Evolutionary conservation across 805 yeast species (phyloP).

Genomic region (Candida boidinii): DNA sequence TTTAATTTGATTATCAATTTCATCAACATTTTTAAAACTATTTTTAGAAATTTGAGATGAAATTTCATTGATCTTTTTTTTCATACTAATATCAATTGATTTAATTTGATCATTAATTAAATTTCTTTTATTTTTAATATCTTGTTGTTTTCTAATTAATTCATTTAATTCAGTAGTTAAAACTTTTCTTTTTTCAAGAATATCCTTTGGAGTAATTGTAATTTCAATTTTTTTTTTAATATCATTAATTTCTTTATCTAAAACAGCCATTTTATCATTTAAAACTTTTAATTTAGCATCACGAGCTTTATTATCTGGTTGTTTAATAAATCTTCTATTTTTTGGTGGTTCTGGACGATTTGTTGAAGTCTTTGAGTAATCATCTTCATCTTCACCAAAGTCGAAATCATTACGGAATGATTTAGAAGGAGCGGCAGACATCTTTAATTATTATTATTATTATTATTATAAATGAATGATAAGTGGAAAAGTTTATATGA

Average conservation of each 20-base stretch:
- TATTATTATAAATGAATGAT: no score
- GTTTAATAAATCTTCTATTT: constrained; percentile 50
- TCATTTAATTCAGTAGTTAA: constrained; percentile 37
- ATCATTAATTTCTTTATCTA: constrained; percentile 45
- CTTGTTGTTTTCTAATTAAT: constrained; percentile 30
- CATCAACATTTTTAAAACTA: constrained; percentile 57
- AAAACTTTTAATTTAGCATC: constrained; percentile 49
- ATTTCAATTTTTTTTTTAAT: constrained; percentile 47
- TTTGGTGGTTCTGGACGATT: constrained; percentile 17
- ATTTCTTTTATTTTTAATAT: constrained; percentile 24
- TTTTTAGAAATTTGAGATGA: constrained; percentile 63
- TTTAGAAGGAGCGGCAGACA: no score
- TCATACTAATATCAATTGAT: constrained; percentile 57
- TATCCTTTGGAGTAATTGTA: constrained; percentile 40
- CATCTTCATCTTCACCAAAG: no score
- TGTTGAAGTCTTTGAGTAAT: no score
- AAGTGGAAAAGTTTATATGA: no score
- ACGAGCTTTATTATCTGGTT: constrained; percentile 63
- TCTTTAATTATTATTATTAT: no score
- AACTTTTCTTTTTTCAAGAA: constrained; percentile 42
- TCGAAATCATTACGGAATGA: no score
- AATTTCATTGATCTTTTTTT: constrained; percentile 69
- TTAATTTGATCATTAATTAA: constrained; percentile 55
- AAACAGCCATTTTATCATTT: constrained; percentile 52
- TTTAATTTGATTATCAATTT: constrained; percentile 57